A percentile compares a stretch with the other conserved stretches of the same genome.
Conservation (phyloP, 768 basidiomycete species). For the Trametes gibbosa region DNA sequence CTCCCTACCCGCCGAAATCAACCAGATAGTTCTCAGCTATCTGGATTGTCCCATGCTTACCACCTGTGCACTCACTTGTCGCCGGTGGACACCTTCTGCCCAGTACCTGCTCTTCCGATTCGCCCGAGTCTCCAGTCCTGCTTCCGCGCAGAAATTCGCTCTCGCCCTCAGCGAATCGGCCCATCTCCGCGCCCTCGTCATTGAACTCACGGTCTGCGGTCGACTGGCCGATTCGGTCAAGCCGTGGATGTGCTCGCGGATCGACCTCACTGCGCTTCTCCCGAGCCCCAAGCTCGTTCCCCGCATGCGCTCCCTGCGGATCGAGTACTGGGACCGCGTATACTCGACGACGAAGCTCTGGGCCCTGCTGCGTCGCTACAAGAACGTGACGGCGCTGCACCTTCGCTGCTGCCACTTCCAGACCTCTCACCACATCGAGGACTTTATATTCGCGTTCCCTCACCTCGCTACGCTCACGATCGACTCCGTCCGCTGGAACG, state of each 20-base stretch:
- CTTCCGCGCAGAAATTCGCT: not conserved
- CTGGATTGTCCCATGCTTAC: not conserved
- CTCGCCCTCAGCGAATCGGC: not conserved
- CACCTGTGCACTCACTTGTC: not conserved
- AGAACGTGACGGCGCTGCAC: not conserved
- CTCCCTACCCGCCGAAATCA: not conserved
- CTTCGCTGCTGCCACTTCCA: not conserved
- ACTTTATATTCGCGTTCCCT: not conserved
- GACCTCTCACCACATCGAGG: not conserved
- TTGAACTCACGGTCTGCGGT: not conserved
- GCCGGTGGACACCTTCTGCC: not conserved
- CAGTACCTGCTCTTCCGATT: not conserved
- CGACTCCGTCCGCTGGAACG: not conserved
- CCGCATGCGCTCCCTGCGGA: not conserved
- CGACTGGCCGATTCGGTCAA: not conserved
- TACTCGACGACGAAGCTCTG: not conserved
- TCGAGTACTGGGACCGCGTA: not conserved
- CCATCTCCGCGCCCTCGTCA: not conserved
- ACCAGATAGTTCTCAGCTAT: slow-evolving; percentile 6
- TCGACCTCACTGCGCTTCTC: not conserved
- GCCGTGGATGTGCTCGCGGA: not conserved
- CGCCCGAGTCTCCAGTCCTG: not conserved
- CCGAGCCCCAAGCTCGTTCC: not conserved
- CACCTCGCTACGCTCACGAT: not conserved
- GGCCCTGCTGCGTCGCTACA: not conserved